These are phyloP conservation scores for Suaeda aralocaspica DNA, from an alignment of 148 eudicot species.

Conservation along the genomic window DNA sequence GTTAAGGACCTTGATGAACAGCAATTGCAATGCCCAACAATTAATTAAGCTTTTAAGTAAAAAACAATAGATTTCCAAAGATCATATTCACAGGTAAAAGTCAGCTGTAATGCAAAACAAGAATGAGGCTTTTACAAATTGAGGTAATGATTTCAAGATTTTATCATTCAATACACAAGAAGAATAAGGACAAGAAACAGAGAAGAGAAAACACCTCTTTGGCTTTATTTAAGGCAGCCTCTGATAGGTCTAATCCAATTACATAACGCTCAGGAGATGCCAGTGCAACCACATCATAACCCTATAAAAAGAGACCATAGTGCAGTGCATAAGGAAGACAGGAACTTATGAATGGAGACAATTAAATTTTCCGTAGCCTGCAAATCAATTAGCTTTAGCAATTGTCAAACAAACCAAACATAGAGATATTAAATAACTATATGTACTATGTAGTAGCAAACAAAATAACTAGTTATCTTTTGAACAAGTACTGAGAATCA, in stretches of 20 bases:
- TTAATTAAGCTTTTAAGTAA: too few relatives aligned
- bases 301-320: slow-evolving; percentile 36
- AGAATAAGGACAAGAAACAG: neutral
- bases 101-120: too few relatives aligned
- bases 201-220: slow-evolving; percentile 38
- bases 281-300: slow-evolving; percentile 72
- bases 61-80: too few relatives aligned
- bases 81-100: too few relatives aligned
- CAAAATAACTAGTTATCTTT: neutral
- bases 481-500: neutral
- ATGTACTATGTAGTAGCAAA: too few relatives aligned
- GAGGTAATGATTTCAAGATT: too few relatives aligned
- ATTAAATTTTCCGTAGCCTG: neutral
- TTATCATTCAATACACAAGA: too few relatives aligned
- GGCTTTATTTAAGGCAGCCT: slow-evolving; percentile 53
- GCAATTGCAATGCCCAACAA: too few relatives aligned
- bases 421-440: neutral
- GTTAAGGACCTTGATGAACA: too few relatives aligned
- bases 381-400: neutral
- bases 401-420: neutral
- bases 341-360: neutral
- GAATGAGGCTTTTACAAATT: too few relatives aligned
- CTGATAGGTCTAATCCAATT: slow-evolving; percentile 73
- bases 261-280: slow-evolving; percentile 68
- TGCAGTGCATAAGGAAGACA: neutral